Evolutionary conservation across 352 stramenopile genomes (phyloP).

Genomic region (Pythium oligandrum): DNA sequence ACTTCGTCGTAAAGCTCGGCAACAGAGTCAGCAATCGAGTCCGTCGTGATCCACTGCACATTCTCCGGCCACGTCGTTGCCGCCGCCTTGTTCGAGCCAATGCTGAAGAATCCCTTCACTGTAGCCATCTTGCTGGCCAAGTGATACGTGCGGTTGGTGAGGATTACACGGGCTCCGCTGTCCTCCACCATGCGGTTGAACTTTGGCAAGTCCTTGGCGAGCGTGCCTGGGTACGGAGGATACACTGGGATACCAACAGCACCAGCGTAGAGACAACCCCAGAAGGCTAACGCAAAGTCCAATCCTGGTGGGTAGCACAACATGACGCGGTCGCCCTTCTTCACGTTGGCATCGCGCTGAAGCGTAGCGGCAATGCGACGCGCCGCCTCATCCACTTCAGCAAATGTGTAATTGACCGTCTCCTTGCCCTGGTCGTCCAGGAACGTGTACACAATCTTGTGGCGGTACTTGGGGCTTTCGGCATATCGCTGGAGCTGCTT

Average conservation of each 20-base stretch:
- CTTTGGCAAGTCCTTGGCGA: slow-evolving; percentile 74
- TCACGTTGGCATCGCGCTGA: slow-evolving; percentile 37
- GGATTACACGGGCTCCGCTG: slow-evolving; percentile 52
- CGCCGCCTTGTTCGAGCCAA: slow-evolving; percentile 29
- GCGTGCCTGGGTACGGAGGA: slow-evolving; percentile 62
- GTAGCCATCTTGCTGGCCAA: slow-evolving; percentile 77
- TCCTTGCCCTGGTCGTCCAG: slow-evolving; percentile 69
- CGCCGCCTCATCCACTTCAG: slow-evolving; percentile 60
- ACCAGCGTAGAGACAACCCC: slow-evolving; percentile 73
- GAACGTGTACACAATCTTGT: slow-evolving; percentile 81
- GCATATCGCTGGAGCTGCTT: slow-evolving; percentile 47
- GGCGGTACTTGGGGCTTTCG: slow-evolving; percentile 25
- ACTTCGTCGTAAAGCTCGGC: slow-evolving; percentile 43
- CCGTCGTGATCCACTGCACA: slow-evolving; percentile 69
- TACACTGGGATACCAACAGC: slow-evolving; percentile 72
- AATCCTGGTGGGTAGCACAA: slow-evolving; percentile 71
- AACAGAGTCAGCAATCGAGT: slow-evolving; percentile 51
- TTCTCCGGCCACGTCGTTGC: slow-evolving; percentile 58
- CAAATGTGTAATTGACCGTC: slow-evolving; percentile 59
- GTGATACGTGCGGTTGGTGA: slow-evolving; percentile 77
- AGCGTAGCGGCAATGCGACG: slow-evolving; percentile 55
- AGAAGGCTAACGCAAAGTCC: slow-evolving; percentile 77
- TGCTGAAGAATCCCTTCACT: slow-evolving; percentile 74
- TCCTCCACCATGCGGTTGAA: slow-evolving; percentile 77
- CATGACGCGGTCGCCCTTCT: slow-evolving; percentile 69